Evolutionary conservation across 768 basidiomycete species (phyloP).

Genomic region (Pleurotus eryngii): DNA sequence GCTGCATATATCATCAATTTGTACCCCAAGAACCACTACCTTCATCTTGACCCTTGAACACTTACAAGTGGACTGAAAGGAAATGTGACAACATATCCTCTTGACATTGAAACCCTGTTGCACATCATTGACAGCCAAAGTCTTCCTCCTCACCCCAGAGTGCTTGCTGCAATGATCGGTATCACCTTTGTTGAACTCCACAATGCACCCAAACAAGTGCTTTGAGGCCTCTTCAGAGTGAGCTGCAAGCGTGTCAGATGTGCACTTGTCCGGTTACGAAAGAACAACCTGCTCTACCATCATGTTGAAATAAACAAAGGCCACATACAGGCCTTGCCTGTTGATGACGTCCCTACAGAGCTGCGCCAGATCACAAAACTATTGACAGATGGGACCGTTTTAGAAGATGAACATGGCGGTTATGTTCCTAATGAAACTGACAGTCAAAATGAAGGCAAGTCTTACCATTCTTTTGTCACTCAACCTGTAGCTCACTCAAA

Average conservation of each 20-base stretch:
- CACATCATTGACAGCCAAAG: slow-evolving; percentile 21
- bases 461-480: no score
- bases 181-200: slow-evolving; percentile 27
- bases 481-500: no score
- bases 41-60: background rate
- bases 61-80: slow-evolving; percentile 24
- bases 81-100: slow-evolving; percentile 29
- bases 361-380: slow-evolving; percentile 16
- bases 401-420: slow-evolving; percentile 22
- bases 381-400: slow-evolving; percentile 13
- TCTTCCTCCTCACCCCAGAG: slow-evolving; percentile 19
- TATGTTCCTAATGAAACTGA: slow-evolving; percentile 22
- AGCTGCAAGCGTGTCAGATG: slow-evolving; percentile 13
- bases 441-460: background rate
- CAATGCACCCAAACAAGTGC: slow-evolving; percentile 15
- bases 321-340: slow-evolving; percentile 21
- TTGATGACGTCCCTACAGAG: slow-evolving; percentile 28
- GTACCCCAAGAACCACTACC: slow-evolving; percentile 23
- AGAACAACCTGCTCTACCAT: slow-evolving; percentile 23
- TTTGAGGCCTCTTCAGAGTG: slow-evolving; percentile 23
- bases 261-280: slow-evolving; percentile 29
- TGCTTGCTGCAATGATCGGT: slow-evolving; percentile 24
- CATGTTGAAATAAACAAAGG: slow-evolving; percentile 19
- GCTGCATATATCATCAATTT: slow-evolving; percentile 33
- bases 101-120: slow-evolving; percentile 19